Base-by-base conservation (phyloP, 306 rosid species). In the Macrotyloma uniflorum region DNA sequence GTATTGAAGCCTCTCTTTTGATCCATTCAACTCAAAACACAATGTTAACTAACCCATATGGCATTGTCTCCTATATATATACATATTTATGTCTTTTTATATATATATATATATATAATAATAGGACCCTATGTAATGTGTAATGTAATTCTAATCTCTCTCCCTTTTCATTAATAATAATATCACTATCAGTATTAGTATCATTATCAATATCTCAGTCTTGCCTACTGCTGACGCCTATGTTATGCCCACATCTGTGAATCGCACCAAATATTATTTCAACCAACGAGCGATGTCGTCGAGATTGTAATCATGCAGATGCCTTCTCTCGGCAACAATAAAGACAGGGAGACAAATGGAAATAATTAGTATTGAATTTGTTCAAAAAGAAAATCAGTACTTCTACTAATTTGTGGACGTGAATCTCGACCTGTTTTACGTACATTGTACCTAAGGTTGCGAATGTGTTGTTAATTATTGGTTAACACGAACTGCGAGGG, bases 41-140 rank as follows among this genome's bases (percentile, higher is more conserved):
- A 30, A 68, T 68, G 81, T n/a, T n/a, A n/a, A n/a, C 79, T 50
- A 74, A 59, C 81, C 84, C 84, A 83, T 68, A 79, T 79, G 81
- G 65, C 65, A 12, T 70, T 78, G 83, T 78, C 80, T 49, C 77
- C 72, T 46, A 13, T 47, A 40, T 59, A 70, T 1, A 42, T 26
- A 26, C 28, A 26, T 26, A 26, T 26, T 26, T 1, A 26, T 26
- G 28, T 26, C 28, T 26, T 26, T 26, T 4, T 32, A 32, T 36
- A 36, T 36, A 28, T 58, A 45, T 49, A n/a, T 49, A 50, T 50
- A n/a, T 4, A 32, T 32, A 5, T 32, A 32, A 32, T 50, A 36
- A 57, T 26, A 26, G 65, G 19, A 58, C 26, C 67, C 67, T 61
- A 61, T 15, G 67, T n/a, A n/a, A n/a, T n/a, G n/a, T n/a, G n/a